These are phyloP conservation scores for Eremochloa ophiuroides DNA, from an alignment of 176 grass and related monocot species.

Conservation along the genomic window DNA sequence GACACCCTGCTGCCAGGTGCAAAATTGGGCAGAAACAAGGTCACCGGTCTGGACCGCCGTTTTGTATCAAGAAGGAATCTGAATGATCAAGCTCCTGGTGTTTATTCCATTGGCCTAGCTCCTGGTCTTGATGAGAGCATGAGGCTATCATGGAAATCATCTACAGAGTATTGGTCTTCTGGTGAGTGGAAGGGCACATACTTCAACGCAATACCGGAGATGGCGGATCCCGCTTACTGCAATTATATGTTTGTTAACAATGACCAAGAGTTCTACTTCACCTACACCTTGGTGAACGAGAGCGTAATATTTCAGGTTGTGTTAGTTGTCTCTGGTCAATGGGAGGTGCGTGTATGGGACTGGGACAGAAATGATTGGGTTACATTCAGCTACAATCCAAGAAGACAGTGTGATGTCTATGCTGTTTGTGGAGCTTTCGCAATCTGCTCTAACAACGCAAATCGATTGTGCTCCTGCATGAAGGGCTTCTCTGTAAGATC, in stretches of 20 bases:
- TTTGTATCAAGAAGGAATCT: background rate
- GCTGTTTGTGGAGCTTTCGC: constrained; percentile 51
- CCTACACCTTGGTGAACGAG: constrained; percentile 12
- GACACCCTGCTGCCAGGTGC: background rate
- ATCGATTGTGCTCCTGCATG: constrained; percentile 34
- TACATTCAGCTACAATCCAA: background rate
- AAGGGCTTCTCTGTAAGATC: constrained; percentile 42
- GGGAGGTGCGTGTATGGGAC: background rate
- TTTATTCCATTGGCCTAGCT: too few species aligned
- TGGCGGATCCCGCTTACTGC: background rate
- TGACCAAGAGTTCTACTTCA: constrained; percentile 19
- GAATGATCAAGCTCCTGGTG: background rate
- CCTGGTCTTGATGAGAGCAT: background rate
- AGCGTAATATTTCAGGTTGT: background rate
- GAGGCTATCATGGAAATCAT: background rate
- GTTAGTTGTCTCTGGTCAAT: constrained; percentile 36
- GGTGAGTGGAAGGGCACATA: constrained; percentile 48
- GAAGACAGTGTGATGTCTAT: constrained; percentile 42
- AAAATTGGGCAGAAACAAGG: background rate
- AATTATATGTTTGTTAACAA: constrained; percentile 25
- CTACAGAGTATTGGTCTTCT: constrained; percentile 16
- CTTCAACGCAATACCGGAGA: constrained; percentile 33
- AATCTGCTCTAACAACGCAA: constrained; percentile 23
- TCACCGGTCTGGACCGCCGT: background rate
- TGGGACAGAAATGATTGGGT: constrained; percentile 38